Percentiles rank a stretch among this genome's conserved stretches.
These are phyloP conservation scores for Claviceps arundinis DNA, from an alignment of 2,329 filamentous ascomycete genomes.

Conservation along the genomic window DNA sequence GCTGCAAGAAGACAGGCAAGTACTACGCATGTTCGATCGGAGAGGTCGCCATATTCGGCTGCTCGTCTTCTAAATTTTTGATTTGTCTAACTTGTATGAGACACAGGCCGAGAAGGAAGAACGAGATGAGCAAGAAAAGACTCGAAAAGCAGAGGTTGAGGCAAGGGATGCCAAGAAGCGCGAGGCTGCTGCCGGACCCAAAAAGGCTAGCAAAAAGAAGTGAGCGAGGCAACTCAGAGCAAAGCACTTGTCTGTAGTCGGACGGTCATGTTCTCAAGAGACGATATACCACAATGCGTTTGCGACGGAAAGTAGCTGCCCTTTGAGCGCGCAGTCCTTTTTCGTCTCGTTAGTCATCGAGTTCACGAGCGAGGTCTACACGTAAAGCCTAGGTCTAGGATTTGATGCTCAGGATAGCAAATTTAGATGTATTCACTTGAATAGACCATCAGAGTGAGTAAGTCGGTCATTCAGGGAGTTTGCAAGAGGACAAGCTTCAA, in stretches of 20 bases:
- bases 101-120: conserved; percentile 45
- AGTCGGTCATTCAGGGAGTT: no score
- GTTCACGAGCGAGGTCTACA: no score
- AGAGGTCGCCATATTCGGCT: not conserved
- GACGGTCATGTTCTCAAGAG: not conserved
- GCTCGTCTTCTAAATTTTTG: not conserved
- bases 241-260: not conserved
- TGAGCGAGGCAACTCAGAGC: conserved; percentile 15
- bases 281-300: not conserved
- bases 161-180: conserved; percentile 43
- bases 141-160: conserved; percentile 36
- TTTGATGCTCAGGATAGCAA: not conserved
- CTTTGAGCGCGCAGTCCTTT: not conserved
- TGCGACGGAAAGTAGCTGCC: not conserved
- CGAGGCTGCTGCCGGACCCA: conserved; percentile 35
- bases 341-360: not conserved
- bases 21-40: not conserved
- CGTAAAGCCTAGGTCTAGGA: not conserved
- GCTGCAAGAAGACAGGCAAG: conserved; percentile 65
- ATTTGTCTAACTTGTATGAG: conserved; percentile 11
- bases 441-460: no score
- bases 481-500: no score
- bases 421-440: no score
- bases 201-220: conserved; percentile 37
- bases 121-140: conserved; percentile 36